A percentile compares a stretch with the other conserved stretches of the same genome.
These are phyloP conservation scores for Thyridium curvatum DNA, from an alignment of 2,329 filamentous ascomycete genomes.

Conservation along the genomic window DNA sequence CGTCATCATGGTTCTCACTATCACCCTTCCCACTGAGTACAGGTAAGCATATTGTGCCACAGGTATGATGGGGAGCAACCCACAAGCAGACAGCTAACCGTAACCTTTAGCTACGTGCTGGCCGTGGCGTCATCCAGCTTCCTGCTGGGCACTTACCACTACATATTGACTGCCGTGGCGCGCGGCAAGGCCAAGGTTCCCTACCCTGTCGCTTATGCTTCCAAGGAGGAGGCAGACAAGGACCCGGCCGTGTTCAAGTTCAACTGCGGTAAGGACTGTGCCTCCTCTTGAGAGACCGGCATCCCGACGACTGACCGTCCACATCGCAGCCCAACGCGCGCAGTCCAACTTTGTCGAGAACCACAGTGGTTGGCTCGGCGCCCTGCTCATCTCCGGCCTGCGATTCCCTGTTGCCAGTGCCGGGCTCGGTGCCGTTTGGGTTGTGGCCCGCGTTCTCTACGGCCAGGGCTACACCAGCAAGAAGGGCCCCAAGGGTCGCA, in stretches of 20 bases:
- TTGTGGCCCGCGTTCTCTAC: slow-evolving; percentile 45
- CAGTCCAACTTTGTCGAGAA: slow-evolving; percentile 62
- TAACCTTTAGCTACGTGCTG: slow-evolving; percentile 50
- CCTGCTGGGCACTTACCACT: slow-evolving; percentile 51
- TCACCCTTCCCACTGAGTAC: slow-evolving; percentile 43
- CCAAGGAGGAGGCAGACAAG: slow-evolving; percentile 45
- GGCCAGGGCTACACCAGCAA: slow-evolving; percentile 45
- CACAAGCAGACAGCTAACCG: slow-evolving; percentile 1
- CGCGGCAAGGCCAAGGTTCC: slow-evolving; percentile 47
- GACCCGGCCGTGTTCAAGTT: slow-evolving; percentile 49
- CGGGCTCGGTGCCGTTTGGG: slow-evolving; percentile 44
- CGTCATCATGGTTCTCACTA: slow-evolving; percentile 32
- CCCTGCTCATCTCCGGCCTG: slow-evolving; percentile 50
- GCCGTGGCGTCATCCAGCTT: slow-evolving; percentile 49
- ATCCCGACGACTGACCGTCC: slow-evolving; percentile 11
- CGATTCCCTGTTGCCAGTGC: slow-evolving; percentile 45
- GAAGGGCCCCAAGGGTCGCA: slow-evolving; percentile 37
- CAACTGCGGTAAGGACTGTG: slow-evolving; percentile 49
- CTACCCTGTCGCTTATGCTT: slow-evolving; percentile 54
- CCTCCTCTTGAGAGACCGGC: slow-evolving; percentile 3
- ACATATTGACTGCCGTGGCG: slow-evolving; percentile 34
- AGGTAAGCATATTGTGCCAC: slow-evolving; percentile 28
- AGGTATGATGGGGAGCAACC: background rate
- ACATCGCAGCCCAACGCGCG: slow-evolving; percentile 45
- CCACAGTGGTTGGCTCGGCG: slow-evolving; percentile 40